Evolutionary conservation across 306 rosid species (phyloP).

Genomic region (Rubus parviflorus): DNA sequence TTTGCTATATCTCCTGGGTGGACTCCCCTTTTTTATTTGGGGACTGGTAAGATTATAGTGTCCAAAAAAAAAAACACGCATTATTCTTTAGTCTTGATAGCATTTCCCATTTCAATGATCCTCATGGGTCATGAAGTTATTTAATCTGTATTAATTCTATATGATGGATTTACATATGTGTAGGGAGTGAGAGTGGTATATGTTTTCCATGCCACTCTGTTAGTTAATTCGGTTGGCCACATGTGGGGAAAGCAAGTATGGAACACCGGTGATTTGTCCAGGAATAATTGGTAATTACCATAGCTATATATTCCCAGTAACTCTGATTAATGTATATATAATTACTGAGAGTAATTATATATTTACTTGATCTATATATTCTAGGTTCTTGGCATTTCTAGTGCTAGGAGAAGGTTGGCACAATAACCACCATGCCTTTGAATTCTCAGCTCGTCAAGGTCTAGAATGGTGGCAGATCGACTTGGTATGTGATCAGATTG

Average conservation of each 20-base stretch:
- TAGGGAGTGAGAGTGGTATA: constrained; percentile 76
- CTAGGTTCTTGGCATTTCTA: constrained; percentile 77
- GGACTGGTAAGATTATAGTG: constrained; percentile 58
- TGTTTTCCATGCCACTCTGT: constrained; percentile 83
- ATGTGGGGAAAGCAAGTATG: constrained; percentile 74
- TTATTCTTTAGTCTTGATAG: too few species aligned
- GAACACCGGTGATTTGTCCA: constrained; percentile 77
- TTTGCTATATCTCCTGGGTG: constrained; percentile 64
- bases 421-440: constrained; percentile 87
- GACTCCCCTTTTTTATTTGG: constrained; percentile 83
- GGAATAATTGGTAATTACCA: constrained; percentile 61
- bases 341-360: too few species aligned
- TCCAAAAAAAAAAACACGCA: too few species aligned
- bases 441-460: constrained; percentile 81
- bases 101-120: too few species aligned
- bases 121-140: too few species aligned
- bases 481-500: constrained; percentile 59
- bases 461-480: constrained; percentile 86
- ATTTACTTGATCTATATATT: too few species aligned
- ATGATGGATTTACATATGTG: not conserved
- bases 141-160: too few species aligned
- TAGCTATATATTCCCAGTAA: too few species aligned
- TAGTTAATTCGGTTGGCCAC: constrained; percentile 87
- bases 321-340: too few species aligned
- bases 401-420: constrained; percentile 92